Conservation (phyloP, 176 grass and related monocot species). For the Avena insularis region DNA sequence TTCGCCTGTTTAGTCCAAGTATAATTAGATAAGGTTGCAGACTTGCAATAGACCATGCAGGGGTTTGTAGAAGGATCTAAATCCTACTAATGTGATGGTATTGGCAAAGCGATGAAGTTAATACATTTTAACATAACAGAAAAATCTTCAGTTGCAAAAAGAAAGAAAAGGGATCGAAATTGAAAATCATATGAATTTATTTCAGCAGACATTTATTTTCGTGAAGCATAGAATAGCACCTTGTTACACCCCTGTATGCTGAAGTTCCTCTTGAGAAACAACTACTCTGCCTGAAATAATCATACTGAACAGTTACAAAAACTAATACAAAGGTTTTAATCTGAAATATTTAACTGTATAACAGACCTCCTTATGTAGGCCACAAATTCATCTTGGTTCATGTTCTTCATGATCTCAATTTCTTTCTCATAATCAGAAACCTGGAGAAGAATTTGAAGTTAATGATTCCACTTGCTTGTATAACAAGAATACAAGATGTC, state of each 20-base stretch:
- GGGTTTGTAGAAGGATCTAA: background rate
- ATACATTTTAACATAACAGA: background rate
- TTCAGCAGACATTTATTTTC: slow-evolving; percentile 15
- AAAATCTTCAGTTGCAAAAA: background rate
- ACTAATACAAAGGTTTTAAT: background rate
- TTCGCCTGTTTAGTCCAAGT: slow-evolving; percentile 62
- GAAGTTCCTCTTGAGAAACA: slow-evolving; percentile 99
- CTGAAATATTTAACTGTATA: slow-evolving; percentile 14
- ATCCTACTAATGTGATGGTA: background rate
- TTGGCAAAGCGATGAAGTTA: background rate
- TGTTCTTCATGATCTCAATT: slow-evolving; percentile 80
- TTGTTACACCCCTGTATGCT: slow-evolving; percentile 85
- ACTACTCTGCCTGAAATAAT: slow-evolving; percentile 78
- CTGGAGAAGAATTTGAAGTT: slow-evolving; percentile 43
- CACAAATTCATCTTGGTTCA: slow-evolving; percentile 94
- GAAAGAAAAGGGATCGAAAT: background rate
- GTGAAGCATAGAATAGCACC: slow-evolving; percentile 52
- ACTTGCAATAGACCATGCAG: background rate
- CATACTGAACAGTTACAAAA: slow-evolving; percentile 25
- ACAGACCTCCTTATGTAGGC: slow-evolving; percentile 87
- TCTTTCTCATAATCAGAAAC: slow-evolving; percentile 85
- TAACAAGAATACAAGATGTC: slow-evolving; percentile 26
- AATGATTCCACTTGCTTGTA: slow-evolving; percentile 13
- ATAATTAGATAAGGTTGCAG: slow-evolving; percentile 35
- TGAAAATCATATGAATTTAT: background rate